Conservation (phyloP, 495 filamentous ascomycete genomes). For the Lepraria neglecta region DNA sequence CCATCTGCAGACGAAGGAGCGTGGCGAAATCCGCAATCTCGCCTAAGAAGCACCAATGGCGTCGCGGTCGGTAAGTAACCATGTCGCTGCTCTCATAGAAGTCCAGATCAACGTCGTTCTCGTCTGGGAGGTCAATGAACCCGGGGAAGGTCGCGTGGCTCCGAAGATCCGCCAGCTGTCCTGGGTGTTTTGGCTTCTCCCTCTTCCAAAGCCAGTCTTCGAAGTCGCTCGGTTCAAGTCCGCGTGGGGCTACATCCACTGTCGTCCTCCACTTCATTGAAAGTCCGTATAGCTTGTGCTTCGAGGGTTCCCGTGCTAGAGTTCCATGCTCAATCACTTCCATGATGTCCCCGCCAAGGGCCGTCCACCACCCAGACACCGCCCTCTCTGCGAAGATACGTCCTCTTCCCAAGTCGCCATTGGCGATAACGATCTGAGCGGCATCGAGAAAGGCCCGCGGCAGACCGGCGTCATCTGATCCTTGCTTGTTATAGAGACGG, state of each 20-base stretch:
- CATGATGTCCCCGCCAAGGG: constrained; percentile 36
- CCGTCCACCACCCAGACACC: constrained; percentile 24
- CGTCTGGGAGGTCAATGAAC: background rate
- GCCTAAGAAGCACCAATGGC: constrained; percentile 6
- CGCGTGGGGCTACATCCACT: constrained; percentile 29
- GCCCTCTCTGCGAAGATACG: constrained; percentile 41
- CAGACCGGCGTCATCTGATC: constrained; percentile 28
- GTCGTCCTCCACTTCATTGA: constrained; percentile 36
- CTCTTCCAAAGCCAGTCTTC: constrained; percentile 43
- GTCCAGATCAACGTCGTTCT: constrained; percentile 5
- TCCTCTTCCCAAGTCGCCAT: constrained; percentile 41
- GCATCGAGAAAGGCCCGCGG: constrained; percentile 39
- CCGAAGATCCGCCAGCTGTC: constrained; percentile 4
- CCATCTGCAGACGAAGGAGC: background rate
- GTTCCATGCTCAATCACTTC: constrained; percentile 28
- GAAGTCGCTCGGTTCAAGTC: constrained; percentile 31
- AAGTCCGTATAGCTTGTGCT: constrained; percentile 27
- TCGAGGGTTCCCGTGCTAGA: constrained; percentile 34
- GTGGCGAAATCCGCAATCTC: background rate
- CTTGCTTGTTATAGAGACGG: constrained; percentile 10
- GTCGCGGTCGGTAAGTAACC: background rate
- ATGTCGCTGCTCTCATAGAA: constrained; percentile 4
- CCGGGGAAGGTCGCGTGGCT: background rate
- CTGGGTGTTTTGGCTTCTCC: constrained; percentile 24
- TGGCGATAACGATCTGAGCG: constrained; percentile 41